Conservation (phyloP, 768 basidiomycete species). For the Russula sp. region DNA sequence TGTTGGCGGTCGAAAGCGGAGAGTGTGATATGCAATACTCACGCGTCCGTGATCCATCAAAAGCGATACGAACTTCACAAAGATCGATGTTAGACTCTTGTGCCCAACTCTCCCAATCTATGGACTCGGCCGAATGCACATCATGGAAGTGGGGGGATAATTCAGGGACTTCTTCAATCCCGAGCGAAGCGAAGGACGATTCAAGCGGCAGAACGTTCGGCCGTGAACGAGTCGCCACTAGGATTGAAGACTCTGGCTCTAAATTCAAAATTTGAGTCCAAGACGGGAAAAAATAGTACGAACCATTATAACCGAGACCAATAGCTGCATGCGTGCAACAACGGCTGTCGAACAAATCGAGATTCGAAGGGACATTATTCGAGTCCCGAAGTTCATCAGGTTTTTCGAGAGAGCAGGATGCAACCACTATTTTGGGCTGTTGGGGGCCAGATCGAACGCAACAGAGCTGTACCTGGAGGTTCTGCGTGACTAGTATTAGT, state of each 20-base stretch:
- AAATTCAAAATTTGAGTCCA: constrained; percentile 2
- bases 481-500: constrained; percentile 25
- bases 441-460: constrained; percentile 2
- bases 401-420: constrained; percentile 28
- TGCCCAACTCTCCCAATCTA: constrained; percentile 30
- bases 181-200: constrained; percentile 15
- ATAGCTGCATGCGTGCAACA: constrained; percentile 26
- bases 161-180: constrained; percentile 17
- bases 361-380: constrained; percentile 1
- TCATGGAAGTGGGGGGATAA: constrained; percentile 17
- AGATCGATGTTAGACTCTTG: constrained; percentile 26
- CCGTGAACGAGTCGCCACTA: constrained; percentile 30
- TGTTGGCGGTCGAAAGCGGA: not conserved
- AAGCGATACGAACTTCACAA: constrained; percentile 27
- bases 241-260: constrained; percentile 24
- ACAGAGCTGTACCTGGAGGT: constrained; percentile 23
- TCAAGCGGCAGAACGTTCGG: constrained; percentile 11
- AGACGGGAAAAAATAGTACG: not conserved
- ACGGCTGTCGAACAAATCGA: constrained; percentile 16
- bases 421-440: constrained; percentile 11
- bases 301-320: constrained; percentile 29
- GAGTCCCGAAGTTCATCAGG: constrained; percentile 21
- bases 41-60: constrained; percentile 22
- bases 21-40: constrained; percentile 4
- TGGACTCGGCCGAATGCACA: constrained; percentile 15